Percentiles rank a stretch among this genome's conserved stretches.
These are phyloP conservation scores for Trypanosoma rangeli DNA, from an alignment of 208 protist genomes.

Conservation along the genomic window DNA sequence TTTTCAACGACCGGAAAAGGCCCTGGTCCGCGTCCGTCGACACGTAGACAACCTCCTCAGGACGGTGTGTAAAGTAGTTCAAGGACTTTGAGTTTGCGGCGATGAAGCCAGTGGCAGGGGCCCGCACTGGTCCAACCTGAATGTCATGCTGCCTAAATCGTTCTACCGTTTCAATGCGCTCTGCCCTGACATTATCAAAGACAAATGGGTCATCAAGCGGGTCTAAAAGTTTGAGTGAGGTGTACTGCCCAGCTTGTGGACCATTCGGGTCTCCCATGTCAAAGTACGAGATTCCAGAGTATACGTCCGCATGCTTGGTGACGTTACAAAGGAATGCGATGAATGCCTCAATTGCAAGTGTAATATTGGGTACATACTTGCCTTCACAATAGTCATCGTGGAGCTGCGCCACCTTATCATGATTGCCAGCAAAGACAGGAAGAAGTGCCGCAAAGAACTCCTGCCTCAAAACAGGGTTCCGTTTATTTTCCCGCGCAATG, in stretches of 20 bases:
- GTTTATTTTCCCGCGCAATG: slow-evolving; percentile 61
- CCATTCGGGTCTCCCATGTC: slow-evolving; percentile 25
- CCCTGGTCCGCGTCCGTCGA: slow-evolving; percentile 58
- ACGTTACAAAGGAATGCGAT: slow-evolving; percentile 63
- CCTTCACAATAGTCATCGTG: slow-evolving; percentile 76
- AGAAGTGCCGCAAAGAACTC: slow-evolving; percentile 82
- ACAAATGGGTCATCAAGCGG: slow-evolving; percentile 64
- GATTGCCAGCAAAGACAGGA: slow-evolving; percentile 64
- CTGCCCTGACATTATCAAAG: slow-evolving; percentile 76
- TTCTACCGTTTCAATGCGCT: slow-evolving; percentile 63
- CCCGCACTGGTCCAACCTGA: slow-evolving; percentile 54
- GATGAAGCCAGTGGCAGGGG: slow-evolving; percentile 65
- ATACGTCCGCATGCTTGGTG: slow-evolving; percentile 32
- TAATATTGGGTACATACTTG: slow-evolving; percentile 86
- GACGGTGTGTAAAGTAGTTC: slow-evolving; percentile 58
- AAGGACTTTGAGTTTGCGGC: slow-evolving; percentile 58
- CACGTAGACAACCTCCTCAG: slow-evolving; percentile 66
- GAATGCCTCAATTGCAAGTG: slow-evolving; percentile 75
- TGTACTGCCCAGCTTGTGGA: slow-evolving; percentile 43
- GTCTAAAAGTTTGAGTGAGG: slow-evolving; percentile 68
- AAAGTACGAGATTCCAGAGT: slow-evolving; percentile 24
- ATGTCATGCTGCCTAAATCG: slow-evolving; percentile 74
- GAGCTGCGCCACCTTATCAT: slow-evolving; percentile 42
- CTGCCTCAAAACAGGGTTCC: slow-evolving; percentile 56
- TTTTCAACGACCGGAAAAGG: slow-evolving; percentile 37